These are phyloP conservation scores for Boletus reticulatus DNA, from an alignment of 768 basidiomycete genomes.

Conservation along the genomic window DNA sequence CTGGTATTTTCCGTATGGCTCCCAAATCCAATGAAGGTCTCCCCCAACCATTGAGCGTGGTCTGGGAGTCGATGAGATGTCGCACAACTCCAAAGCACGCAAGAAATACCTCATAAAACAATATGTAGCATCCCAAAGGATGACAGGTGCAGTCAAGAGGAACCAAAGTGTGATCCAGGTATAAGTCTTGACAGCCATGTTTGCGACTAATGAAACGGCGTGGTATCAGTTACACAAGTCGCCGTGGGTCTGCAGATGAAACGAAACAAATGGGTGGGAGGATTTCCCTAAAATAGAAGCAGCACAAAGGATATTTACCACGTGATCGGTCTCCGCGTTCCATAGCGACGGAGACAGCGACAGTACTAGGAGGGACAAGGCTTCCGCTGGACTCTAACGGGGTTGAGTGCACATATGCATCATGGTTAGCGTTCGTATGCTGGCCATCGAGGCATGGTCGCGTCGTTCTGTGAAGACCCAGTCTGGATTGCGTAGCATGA, in stretches of 20 bases:
- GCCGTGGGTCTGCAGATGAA: too few relatives aligned
- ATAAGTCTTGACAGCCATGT: slow-evolving; percentile 51
- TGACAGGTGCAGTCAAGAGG: slow-evolving; percentile 45
- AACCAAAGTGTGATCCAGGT: slow-evolving; percentile 71
- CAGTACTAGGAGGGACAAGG: too few relatives aligned
- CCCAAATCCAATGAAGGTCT: slow-evolving; percentile 91
- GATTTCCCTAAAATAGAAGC: too few relatives aligned
- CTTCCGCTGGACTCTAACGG: neutral
- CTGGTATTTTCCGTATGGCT: slow-evolving; percentile 77
- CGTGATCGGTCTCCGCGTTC: neutral
- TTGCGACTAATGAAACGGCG: neutral
- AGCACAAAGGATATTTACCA: neutral
- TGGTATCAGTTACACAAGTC: too few relatives aligned
- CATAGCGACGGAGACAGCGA: too few relatives aligned
- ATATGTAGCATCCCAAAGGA: slow-evolving; percentile 80
- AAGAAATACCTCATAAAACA: slow-evolving; percentile 66
- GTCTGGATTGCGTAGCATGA: neutral
- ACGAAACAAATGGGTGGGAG: too few relatives aligned
- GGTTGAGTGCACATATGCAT: neutral
- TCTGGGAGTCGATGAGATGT: slow-evolving; percentile 35
- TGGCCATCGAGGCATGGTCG: neutral
- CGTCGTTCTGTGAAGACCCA: neutral
- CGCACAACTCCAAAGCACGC: too few relatives aligned
- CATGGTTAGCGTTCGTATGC: neutral
- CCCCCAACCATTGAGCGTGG: slow-evolving; percentile 87